Evolutionary conservation across 441 rosid species (phyloP).

Genomic region (Gossypium davidsonii): DNA sequence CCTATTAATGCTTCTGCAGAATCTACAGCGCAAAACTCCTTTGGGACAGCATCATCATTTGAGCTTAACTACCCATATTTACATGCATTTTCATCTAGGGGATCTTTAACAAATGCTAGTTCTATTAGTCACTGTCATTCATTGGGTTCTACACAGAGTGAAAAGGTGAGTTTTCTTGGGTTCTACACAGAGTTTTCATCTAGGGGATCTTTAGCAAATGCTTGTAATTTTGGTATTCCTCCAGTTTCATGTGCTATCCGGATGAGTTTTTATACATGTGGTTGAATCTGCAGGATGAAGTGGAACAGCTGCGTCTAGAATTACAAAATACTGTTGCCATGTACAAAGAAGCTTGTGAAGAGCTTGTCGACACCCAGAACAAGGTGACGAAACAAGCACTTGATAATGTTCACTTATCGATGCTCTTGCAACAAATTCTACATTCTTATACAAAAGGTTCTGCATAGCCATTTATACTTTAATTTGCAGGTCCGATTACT

Average conservation of each 20-base stretch:
- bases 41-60: conserved; percentile 30
- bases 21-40: conserved; percentile 25
- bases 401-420: background rate
- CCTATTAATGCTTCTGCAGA: conserved; percentile 29
- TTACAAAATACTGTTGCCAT: conserved; percentile 49
- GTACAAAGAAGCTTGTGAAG: conserved; percentile 71
- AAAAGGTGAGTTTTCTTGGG: background rate
- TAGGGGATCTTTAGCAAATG: no score
- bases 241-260: background rate
- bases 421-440: background rate
- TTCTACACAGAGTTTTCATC: conserved; percentile 16
- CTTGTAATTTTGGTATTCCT: background rate
- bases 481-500: conserved; percentile 51
- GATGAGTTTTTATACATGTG: conserved; percentile 27
- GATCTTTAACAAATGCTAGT: conserved; percentile 19
- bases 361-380: conserved; percentile 62
- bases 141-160: conserved; percentile 21
- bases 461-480: background rate
- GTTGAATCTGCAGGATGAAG: conserved; percentile 50
- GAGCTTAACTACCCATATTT: conserved; percentile 28
- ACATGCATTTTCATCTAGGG: conserved; percentile 24
- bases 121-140: conserved; percentile 19
- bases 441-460: background rate
- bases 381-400: conserved; percentile 40
- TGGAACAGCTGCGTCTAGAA: conserved; percentile 58